Evolutionary conservation across 176 grass and related monocot species (phyloP).

Genomic region (Oryza nivara): DNA sequence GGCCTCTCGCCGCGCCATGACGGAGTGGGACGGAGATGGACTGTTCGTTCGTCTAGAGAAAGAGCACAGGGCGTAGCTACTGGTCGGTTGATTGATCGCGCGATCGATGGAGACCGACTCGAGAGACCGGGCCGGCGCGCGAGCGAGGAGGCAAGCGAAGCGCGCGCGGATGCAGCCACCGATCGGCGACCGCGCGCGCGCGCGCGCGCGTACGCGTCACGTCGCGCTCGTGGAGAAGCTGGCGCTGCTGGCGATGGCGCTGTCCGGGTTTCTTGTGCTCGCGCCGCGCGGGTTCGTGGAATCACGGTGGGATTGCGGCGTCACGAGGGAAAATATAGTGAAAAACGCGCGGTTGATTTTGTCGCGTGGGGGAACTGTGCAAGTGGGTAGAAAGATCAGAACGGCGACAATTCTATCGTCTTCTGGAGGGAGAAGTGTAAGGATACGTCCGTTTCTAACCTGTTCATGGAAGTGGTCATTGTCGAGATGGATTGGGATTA

Average conservation of each 20-base stretch:
- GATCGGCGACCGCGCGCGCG: not conserved
- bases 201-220: not conserved
- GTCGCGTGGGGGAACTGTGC: not conserved
- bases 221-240: slow-evolving; percentile 6
- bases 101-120: not conserved
- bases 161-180: no score
- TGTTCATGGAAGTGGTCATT: slow-evolving; percentile 1
- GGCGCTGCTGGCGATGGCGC: no score
- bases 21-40: not conserved
- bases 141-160: no score
- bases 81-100: not conserved
- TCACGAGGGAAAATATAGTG: not conserved
- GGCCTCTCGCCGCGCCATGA: not conserved
- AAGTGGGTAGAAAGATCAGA: slow-evolving; percentile 35
- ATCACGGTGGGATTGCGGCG: not conserved
- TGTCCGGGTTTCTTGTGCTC: slow-evolving; percentile 24
- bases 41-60: not conserved
- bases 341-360: not conserved
- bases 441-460: no score
- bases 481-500: not conserved
- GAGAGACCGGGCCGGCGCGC: not conserved
- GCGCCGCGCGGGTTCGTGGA: slow-evolving; percentile 6
- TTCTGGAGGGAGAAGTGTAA: not conserved
- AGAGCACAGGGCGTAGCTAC: not conserved
- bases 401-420: not conserved